A percentile compares a stretch with the other conserved stretches of the same genome.
Conservation (phyloP, 805 yeast species). For the Schizosaccharomyces lindneri region DNA sequence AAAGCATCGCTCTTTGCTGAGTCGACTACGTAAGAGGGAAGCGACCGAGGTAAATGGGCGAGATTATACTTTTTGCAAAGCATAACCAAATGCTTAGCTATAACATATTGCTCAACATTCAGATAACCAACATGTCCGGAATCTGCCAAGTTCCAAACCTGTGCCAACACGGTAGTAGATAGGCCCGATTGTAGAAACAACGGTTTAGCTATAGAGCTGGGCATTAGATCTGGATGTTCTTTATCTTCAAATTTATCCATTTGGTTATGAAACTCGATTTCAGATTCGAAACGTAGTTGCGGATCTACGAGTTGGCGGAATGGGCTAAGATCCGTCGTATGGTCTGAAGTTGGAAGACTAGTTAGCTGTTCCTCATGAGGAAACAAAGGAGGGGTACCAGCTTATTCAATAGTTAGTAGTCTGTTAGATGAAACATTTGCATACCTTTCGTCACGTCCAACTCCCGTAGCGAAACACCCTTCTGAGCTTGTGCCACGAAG, state of each 20-base stretch:
- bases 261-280: background rate
- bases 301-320: background rate
- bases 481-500: background rate
- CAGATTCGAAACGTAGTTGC: background rate
- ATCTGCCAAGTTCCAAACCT: constrained; percentile 87
- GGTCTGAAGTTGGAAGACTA: background rate
- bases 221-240: background rate
- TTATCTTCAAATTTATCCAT: background rate
- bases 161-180: constrained; percentile 60
- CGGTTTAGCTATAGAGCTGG: constrained; percentile 31
- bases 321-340: background rate
- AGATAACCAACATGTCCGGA: constrained; percentile 66
- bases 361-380: background rate
- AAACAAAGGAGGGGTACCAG: background rate
- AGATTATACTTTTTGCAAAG: background rate
- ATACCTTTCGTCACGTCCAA: background rate
- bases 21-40: background rate
- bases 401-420: background rate
- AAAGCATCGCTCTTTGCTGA: background rate
- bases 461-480: background rate
- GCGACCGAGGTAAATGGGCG: background rate
- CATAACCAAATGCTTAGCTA: constrained; percentile 68
- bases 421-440: background rate
- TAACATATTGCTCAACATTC: constrained; percentile 58
- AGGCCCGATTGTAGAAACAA: constrained; percentile 72